Evolutionary conservation across 1,284 basidiomycete species (phyloP).

Genomic region (Schizopora paradoxa): DNA sequence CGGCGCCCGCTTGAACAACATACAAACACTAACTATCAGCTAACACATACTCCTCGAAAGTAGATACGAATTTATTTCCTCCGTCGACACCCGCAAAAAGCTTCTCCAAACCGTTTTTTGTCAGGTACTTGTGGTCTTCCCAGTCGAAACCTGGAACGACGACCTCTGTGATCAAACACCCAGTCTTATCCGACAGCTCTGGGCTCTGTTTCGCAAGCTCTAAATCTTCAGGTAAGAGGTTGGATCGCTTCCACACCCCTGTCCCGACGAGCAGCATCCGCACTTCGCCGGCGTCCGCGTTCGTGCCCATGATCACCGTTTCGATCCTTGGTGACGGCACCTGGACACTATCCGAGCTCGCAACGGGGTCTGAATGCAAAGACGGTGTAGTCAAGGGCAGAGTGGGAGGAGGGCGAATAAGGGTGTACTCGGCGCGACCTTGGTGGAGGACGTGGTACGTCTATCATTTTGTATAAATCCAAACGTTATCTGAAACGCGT

Average conservation of each 20-base stretch:
- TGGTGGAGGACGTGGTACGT: conserved; percentile 46
- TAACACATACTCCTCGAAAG: no score
- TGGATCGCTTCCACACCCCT: conserved; percentile 46
- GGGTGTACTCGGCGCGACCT: conserved; percentile 43
- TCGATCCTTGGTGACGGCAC: conserved; percentile 34
- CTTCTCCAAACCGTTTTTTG: no score
- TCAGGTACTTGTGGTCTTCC: conserved; percentile 45
- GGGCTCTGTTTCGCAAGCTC: conserved; percentile 16
- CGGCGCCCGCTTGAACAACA: no score
- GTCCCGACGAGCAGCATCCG: conserved; percentile 42
- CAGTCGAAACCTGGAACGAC: conserved; percentile 44
- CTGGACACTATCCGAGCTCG: no score
- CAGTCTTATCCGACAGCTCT: conserved; percentile 26
- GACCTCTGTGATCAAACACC: conserved; percentile 46
- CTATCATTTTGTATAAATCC: conserved; percentile 23
- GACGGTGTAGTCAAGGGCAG: no score
- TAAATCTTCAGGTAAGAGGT: conserved; percentile 37
- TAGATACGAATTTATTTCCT: no score
- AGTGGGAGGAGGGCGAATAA: conserved; percentile 33
- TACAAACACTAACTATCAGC: no score
- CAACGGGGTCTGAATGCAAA: no score
- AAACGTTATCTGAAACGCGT: no score
- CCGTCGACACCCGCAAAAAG: no score
- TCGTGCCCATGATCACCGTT: conserved; percentile 36
- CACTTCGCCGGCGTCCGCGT: conserved; percentile 33